Conservation (phyloP, 1,284 basidiomycete genomes). For the Cystobasidium pallidum region DNA sequence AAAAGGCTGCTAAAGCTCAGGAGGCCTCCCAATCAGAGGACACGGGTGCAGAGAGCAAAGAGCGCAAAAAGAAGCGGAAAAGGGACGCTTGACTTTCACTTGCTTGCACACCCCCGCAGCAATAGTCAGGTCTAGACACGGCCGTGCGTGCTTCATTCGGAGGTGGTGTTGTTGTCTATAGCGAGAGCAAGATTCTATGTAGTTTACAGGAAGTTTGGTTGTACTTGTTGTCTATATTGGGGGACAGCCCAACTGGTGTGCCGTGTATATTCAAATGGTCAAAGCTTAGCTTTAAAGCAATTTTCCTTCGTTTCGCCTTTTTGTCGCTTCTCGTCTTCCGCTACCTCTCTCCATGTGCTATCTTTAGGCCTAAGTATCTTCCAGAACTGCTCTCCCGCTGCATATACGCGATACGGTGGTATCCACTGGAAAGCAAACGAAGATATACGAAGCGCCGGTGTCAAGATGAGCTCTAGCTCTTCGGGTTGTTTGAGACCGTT, state of each 20-base stretch:
- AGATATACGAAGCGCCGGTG: neutral
- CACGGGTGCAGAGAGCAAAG: neutral
- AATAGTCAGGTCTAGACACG: neutral
- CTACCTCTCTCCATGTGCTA: neutral
- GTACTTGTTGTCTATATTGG: neutral
- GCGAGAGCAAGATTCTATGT: neutral
- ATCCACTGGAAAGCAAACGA: slow-evolving; percentile 31
- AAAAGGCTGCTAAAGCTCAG: slow-evolving; percentile 14
- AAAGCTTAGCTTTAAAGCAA: neutral
- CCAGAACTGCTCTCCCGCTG: slow-evolving; percentile 33
- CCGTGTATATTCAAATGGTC: neutral
- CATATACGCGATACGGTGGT: slow-evolving; percentile 18
- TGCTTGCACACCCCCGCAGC: neutral
- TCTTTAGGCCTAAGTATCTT: slow-evolving; percentile 7
- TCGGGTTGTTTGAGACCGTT: neutral
- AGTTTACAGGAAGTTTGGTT: no score
- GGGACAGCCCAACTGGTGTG: neutral
- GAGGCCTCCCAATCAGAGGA: neutral
- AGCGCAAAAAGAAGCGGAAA: slow-evolving; percentile 30
- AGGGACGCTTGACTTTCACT: neutral
- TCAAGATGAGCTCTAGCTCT: neutral
- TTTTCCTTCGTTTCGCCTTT: neutral
- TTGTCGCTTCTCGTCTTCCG: neutral
- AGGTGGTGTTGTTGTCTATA: neutral
- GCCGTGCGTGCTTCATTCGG: neutral